A percentile compares a stretch with the other conserved stretches of the same genome.
phyloP scores from a whole-genome alignment of 208 protist species.

The Trypanosoma grayi region DNA sequence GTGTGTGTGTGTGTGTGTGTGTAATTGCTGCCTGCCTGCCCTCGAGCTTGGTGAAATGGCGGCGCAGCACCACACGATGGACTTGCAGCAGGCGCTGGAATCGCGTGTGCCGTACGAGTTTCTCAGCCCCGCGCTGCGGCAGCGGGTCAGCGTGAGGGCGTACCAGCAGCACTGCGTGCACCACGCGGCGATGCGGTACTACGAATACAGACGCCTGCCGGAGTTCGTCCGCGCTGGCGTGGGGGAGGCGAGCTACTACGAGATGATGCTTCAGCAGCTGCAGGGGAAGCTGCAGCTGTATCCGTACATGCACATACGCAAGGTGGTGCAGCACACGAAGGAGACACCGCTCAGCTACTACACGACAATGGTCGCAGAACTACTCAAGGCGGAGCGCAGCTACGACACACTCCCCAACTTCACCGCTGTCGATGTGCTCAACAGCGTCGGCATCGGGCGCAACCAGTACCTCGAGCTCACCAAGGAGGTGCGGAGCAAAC shows the following conservation, averaged over 20 bases:
- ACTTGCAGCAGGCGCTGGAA: constrained; percentile 60
- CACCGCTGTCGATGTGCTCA: constrained; percentile 94
- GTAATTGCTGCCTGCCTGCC: neutral
- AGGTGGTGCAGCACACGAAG: constrained; percentile 57
- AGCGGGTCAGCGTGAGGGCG: constrained; percentile 48
- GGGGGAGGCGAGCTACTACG: constrained; percentile 71
- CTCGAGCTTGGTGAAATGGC: constrained; percentile 6
- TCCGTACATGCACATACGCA: constrained; percentile 65
- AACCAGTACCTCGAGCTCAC: constrained; percentile 98
- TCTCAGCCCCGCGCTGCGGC: constrained; percentile 55
- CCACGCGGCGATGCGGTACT: constrained; percentile 44
- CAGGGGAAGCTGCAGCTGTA: constrained; percentile 69
- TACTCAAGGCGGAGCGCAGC: constrained; percentile 72
- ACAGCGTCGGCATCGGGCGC: constrained; percentile 94
- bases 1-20: constrained; percentile 4
- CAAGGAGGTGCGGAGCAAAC: constrained; percentile 91
- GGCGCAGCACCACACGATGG: constrained; percentile 20
- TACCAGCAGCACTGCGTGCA: constrained; percentile 45
- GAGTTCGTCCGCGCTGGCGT: constrained; percentile 42
- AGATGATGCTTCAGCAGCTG: constrained; percentile 53
- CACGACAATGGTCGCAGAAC: constrained; percentile 54
- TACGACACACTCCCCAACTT: constrained; percentile 98
- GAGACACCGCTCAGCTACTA: constrained; percentile 81
- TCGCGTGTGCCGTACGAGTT: constrained; percentile 47
- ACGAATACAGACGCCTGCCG: constrained; percentile 68